Percentiles rank a stretch among this genome's conserved stretches.
These are phyloP conservation scores for Coniochaeta prunicola DNA, from an alignment of 2,329 filamentous ascomycete genomes.

Conservation along the genomic window DNA sequence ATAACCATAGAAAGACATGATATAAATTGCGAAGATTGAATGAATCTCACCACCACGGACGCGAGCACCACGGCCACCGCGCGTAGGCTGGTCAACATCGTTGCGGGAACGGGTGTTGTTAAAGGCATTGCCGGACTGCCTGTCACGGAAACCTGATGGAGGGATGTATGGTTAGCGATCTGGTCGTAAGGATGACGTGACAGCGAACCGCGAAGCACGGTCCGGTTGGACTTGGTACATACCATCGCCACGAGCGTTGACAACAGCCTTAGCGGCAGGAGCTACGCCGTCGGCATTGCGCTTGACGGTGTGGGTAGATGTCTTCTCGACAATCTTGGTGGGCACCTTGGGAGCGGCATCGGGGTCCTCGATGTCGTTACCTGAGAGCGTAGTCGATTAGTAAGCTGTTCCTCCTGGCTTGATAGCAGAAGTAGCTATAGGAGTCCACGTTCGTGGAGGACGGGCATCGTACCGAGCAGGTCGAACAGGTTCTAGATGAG, in stretches of 20 bases:
- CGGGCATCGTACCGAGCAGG: constrained; percentile 67
- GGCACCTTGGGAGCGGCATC: constrained; percentile 68
- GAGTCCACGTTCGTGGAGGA: constrained; percentile 10
- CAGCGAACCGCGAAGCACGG: constrained; percentile 1
- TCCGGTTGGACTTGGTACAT: constrained; percentile 27
- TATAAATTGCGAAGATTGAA: neutral
- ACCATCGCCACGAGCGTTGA: constrained; percentile 78
- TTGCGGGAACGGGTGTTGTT: constrained; percentile 66
- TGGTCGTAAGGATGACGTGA: neutral
- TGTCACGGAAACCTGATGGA: constrained; percentile 76
- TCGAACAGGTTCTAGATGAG: constrained; percentile 81
- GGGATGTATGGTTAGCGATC: constrained; percentile 11
- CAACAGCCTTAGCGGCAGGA: constrained; percentile 43
- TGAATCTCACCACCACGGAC: constrained; percentile 45
- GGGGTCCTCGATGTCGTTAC: constrained; percentile 56
- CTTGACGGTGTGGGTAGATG: constrained; percentile 66
- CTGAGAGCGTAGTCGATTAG: constrained; percentile 27
- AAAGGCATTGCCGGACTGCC: constrained; percentile 68
- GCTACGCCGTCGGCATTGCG: constrained; percentile 76
- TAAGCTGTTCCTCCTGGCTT: constrained; percentile 9
- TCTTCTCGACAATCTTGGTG: constrained; percentile 85
- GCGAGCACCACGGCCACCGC: constrained; percentile 52
- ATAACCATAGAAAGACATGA: constrained; percentile 2
- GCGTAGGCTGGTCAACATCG: constrained; percentile 56
- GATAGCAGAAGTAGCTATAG: neutral